These are phyloP conservation scores for Podospora fimiseda DNA, from an alignment of 495 filamentous ascomycete genomes.

Conservation along the genomic window DNA sequence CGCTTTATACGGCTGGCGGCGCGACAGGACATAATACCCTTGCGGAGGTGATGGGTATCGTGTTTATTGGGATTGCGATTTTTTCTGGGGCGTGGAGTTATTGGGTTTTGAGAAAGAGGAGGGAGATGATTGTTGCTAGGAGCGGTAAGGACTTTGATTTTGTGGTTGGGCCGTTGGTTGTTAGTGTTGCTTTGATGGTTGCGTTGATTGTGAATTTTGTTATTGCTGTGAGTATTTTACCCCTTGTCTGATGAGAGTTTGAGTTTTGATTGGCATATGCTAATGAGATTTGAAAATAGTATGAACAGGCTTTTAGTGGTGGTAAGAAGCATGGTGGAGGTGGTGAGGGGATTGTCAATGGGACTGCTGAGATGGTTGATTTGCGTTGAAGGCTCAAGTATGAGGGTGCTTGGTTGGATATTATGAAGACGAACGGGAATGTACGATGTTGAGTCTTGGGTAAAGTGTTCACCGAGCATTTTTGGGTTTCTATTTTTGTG, in stretches of 20 bases:
- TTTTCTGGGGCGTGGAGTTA: conserved; percentile 86
- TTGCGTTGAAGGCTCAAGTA: background rate
- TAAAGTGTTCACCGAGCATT: no score
- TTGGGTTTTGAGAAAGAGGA: conserved; percentile 67
- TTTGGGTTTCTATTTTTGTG: no score
- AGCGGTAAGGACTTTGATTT: conserved; percentile 93
- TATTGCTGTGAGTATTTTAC: conserved; percentile 48
- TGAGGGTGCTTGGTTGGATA: no score
- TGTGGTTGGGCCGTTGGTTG: conserved; percentile 70
- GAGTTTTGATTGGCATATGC: background rate
- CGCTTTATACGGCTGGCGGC: conserved; percentile 70
- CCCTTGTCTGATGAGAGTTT: background rate
- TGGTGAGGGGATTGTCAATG: background rate
- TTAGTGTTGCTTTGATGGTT: conserved; percentile 70
- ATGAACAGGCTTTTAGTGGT: background rate
- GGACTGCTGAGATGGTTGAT: background rate
- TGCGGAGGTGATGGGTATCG: conserved; percentile 67
- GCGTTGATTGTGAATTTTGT: conserved; percentile 83
- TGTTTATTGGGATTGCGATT: conserved; percentile 74
- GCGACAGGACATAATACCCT: conserved; percentile 60
- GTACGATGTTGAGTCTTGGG: no score
- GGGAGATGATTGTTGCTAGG: conserved; percentile 69
- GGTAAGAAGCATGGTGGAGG: background rate
- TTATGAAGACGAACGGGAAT: no score
- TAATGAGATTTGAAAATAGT: background rate